These are phyloP conservation scores for Diaporthe velutina DNA, from an alignment of 2,329 filamentous ascomycete genomes.

Conservation along the genomic window DNA sequence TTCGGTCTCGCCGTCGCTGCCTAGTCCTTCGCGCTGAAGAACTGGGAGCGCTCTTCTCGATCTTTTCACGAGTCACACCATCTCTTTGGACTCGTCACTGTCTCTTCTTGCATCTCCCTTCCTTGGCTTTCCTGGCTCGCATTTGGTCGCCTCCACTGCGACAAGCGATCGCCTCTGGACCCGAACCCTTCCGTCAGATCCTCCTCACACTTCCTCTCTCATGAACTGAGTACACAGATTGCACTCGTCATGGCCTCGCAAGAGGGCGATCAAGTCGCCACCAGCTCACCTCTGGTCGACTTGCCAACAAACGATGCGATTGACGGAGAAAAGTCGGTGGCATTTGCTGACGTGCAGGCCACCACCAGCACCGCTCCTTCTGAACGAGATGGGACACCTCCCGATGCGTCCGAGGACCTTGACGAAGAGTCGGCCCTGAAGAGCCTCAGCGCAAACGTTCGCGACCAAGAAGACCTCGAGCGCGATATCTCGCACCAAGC, in stretches of 20 bases:
- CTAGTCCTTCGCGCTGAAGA: background rate
- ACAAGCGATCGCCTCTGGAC: background rate
- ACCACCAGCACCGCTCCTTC: background rate
- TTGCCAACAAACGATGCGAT: background rate
- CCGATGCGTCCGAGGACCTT: constrained; percentile 44
- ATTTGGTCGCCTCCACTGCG: background rate
- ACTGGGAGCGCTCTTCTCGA: background rate
- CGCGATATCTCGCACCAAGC: constrained; percentile 81
- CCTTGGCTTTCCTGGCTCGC: background rate
- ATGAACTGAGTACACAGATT: constrained; percentile 1
- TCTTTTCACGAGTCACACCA: background rate
- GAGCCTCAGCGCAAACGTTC: constrained; percentile 76
- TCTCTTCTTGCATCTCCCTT: background rate
- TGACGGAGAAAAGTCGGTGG: constrained; percentile 7
- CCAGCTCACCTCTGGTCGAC: background rate
- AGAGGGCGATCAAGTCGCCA: constrained; percentile 14
- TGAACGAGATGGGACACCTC: constrained; percentile 29
- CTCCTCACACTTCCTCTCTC: background rate
- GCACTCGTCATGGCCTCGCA: constrained; percentile 15
- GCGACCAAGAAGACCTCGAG: constrained; percentile 91
- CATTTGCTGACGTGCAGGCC: constrained; percentile 5
- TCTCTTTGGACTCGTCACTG: background rate
- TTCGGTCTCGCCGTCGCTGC: constrained; percentile 6
- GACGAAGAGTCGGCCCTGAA: constrained; percentile 73
- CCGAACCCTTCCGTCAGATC: background rate